Evolutionary conservation across 805 yeast species (phyloP), one percentile per base, ranked within the genome.

Genomic region (Candida coquimbonensis): DNA sequence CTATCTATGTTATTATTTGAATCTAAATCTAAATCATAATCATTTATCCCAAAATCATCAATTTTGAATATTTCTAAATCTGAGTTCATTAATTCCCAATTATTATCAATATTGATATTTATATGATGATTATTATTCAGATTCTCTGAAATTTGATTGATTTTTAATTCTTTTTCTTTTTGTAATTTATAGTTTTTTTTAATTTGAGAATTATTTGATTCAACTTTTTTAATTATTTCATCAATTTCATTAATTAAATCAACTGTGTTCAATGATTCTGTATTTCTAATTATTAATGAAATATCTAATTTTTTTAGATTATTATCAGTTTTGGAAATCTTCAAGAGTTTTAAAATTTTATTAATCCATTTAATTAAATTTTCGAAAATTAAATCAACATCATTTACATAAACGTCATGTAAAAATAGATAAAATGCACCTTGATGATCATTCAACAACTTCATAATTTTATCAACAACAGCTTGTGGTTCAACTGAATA

Each of bases 371-470:
- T 63, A 39, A 87, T 73, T 43, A 93, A 66, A 5, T 80, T 80
- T 42, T 81, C 78, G 65, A 91, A 91, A 6, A 91, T 66, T 5
- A 80, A 77, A 31, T 77, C 76, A 34, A 78, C 70, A 58, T 91
- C 98, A 51, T 85, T 79, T n/a, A 73, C 50, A 62, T 90, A 89
- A n/a, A 89, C 77, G 44, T 84, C 81, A 58, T 87, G 91, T 47
- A 91, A 72, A 57, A 91, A 93, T 44, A 68, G 68, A 69, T 87
- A 87, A 40, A 87, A 72, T 12, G 81, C 72, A 46, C 77, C 80
- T 52, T 87, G 86, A 61, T 90, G 95, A 27, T 77, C 76, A 38
- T 80, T 80, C 37, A 88, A 74, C 17, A 91, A 66, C 11, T 69
- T 69, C 59, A 84, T 77, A 36, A 91, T 75, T 38, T 75, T 73